phyloP scores from a whole-genome alignment of 352 stramenopile genomes.

The Phytophthora kernoviae region DNA sequence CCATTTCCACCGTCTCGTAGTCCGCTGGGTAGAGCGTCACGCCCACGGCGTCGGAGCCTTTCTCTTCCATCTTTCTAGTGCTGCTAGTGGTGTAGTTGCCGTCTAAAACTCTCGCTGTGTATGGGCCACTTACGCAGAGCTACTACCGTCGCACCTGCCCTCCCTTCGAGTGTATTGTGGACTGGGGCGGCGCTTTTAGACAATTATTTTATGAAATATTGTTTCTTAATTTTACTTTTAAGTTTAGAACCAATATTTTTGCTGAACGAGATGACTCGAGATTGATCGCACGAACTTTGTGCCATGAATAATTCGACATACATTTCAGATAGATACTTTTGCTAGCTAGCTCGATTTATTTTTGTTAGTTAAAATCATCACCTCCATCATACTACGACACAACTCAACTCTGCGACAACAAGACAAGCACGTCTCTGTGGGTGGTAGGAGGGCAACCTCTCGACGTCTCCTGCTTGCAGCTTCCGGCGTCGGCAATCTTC shows the following conservation, averaged over 20 bases:
- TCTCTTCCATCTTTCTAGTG: conserved; percentile 45
- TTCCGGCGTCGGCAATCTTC: conserved; percentile 2
- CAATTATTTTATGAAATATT: no score
- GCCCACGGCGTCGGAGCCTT: conserved; percentile 50
- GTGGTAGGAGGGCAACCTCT: not conserved
- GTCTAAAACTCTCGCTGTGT: conserved; percentile 3
- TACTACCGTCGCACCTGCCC: no score
- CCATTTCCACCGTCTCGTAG: conserved; percentile 80
- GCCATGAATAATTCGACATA: no score
- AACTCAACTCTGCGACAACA: conserved; percentile 29
- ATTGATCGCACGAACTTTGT: no score
- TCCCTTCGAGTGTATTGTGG: not conserved
- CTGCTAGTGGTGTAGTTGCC: conserved; percentile 4
- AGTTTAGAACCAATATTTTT: no score
- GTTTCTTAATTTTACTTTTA: no score
- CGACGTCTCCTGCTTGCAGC: not conserved
- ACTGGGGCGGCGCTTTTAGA: not conserved
- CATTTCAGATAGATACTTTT: no score
- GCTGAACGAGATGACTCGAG: no score
- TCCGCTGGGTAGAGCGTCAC: conserved; percentile 83
- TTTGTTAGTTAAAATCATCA: conserved; percentile 19
- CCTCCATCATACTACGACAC: conserved; percentile 33
- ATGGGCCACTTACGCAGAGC: conserved; percentile 1
- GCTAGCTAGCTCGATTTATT: no score
- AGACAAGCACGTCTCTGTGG: conserved; percentile 9